These are phyloP conservation scores for Trametes sp. DNA, from an alignment of 1,284 basidiomycete species.

Conservation along the genomic window DNA sequence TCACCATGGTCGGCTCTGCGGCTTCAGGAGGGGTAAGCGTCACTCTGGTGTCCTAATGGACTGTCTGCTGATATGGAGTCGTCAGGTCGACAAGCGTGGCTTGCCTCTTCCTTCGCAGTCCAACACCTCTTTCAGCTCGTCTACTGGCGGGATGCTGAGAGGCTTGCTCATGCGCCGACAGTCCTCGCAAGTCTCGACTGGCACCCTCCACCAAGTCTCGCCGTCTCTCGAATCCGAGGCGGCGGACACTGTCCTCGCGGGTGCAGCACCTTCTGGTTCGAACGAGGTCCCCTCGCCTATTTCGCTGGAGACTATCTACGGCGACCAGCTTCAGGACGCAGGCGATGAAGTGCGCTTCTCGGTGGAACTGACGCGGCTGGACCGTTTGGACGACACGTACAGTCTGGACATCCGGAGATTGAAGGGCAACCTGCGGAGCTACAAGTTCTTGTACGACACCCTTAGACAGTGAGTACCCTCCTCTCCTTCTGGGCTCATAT, in stretches of 20 bases:
- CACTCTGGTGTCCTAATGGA: background rate
- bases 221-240: constrained; percentile 33
- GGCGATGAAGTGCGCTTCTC: constrained; percentile 95
- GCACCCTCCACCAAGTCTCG: constrained; percentile 30
- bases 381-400: constrained; percentile 87
- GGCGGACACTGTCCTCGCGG: constrained; percentile 37
- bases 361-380: constrained; percentile 88
- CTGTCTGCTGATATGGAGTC: background rate
- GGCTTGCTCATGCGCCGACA: constrained; percentile 88
- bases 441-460: constrained; percentile 93
- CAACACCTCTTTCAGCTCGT: constrained; percentile 55
- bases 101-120: constrained; percentile 79
- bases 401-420: constrained; percentile 89
- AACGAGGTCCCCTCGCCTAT: constrained; percentile 36
- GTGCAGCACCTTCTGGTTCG: constrained; percentile 32
- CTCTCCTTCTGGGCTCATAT: background rate
- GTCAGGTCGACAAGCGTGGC: constrained; percentile 83
- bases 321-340: constrained; percentile 77
- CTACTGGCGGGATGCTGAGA: constrained; percentile 79
- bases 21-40: constrained; percentile 80
- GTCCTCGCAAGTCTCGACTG: constrained; percentile 76
- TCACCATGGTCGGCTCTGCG: constrained; percentile 79
- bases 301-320: constrained; percentile 72
- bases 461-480: constrained; percentile 77
- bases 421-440: constrained; percentile 93